Base-by-base conservation (phyloP, 805 yeast genomes). In the Kluyveromyces nonfermentans region DNA sequence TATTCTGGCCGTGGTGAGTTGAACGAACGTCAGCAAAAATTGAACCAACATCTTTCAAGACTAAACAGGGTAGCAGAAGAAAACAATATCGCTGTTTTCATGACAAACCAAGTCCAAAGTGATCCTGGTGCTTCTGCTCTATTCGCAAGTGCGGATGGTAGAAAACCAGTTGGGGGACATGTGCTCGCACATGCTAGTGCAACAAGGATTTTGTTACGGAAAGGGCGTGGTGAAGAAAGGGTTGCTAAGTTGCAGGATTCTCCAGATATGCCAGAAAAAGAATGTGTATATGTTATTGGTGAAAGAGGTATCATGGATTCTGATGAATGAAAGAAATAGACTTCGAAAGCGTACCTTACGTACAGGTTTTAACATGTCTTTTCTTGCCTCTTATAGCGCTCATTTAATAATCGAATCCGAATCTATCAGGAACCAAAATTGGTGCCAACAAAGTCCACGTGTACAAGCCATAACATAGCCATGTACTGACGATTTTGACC, bases 361-460 rank as follows among this genome's bases (percentile, higher is more conserved):
- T n/a, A n/a, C n/a, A n/a, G n/a, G n/a, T n/a, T n/a, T n/a, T n/a
- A n/a, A n/a, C n/a, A n/a, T n/a, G n/a, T n/a, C n/a, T n/a, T n/a
- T n/a, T n/a, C n/a, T n/a, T n/a, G n/a, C n/a, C n/a, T n/a, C n/a
- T n/a, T n/a, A n/a, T n/a, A n/a, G n/a, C n/a, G n/a, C n/a, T n/a
- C 30, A 6, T 42, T 33, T 49, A 53, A 45, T 47, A 55, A 17
- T 60, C 65, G 39, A 53, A 53, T 22, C 59, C 78, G 64, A 93
- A 93, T 46, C 97, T 69, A 50, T 90, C 97, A 2, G 97, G 97
- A 71, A 88, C 76, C 12, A 86, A 53, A 7, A 85, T 83, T 0
- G 98, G 98, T 0, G 97, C 98, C 8, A 86, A 60, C 48, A 93
- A 65, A 7, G 95, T 85, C 98, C 97, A 93, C 1, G 81, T 80